Evolutionary conservation across 2,329 filamentous ascomycete species (phyloP).

Genomic region (Trichophyton equinum): DNA sequence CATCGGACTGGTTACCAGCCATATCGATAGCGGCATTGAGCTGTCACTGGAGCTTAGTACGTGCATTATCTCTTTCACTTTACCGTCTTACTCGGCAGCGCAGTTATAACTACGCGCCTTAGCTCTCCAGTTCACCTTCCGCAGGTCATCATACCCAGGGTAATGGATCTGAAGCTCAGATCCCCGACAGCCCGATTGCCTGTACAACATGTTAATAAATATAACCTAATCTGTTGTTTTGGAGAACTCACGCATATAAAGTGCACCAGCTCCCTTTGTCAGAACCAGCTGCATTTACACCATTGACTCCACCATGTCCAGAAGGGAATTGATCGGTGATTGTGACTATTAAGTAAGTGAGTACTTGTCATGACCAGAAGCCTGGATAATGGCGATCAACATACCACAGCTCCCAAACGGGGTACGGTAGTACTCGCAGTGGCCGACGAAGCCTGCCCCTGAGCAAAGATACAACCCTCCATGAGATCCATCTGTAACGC

Average conservation of each 20-base stretch:
- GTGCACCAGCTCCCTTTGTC: constrained; percentile 4
- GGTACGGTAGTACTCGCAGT: constrained; percentile 4
- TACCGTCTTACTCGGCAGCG: background rate
- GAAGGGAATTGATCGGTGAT: constrained; percentile 4
- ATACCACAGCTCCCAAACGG: constrained; percentile 1
- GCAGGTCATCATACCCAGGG: constrained; percentile 4
- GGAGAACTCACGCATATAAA: background rate
- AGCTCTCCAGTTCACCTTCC: constrained; percentile 1
- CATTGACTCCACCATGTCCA: background rate
- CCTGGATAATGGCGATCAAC: background rate
- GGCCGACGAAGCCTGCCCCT: constrained; percentile 1
- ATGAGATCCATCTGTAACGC: background rate
- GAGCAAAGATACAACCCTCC: constrained; percentile 1
- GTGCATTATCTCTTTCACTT: background rate
- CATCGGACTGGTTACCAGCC: too few species aligned
- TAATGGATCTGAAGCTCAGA: constrained; percentile 5
- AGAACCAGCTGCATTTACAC: background rate
- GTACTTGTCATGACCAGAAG: background rate
- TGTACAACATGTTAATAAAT: background rate
- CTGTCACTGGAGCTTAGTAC: too few species aligned
- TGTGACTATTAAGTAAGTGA: background rate
- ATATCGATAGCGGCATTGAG: too few species aligned
- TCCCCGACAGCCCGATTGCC: constrained; percentile 3
- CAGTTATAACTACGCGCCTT: constrained; percentile 4
- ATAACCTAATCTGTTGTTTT: background rate